Percentiles rank a stretch among this genome's conserved stretches.
Conservation (phyloP, 495 filamentous ascomycete species). For the Penicillium nucicola region DNA sequence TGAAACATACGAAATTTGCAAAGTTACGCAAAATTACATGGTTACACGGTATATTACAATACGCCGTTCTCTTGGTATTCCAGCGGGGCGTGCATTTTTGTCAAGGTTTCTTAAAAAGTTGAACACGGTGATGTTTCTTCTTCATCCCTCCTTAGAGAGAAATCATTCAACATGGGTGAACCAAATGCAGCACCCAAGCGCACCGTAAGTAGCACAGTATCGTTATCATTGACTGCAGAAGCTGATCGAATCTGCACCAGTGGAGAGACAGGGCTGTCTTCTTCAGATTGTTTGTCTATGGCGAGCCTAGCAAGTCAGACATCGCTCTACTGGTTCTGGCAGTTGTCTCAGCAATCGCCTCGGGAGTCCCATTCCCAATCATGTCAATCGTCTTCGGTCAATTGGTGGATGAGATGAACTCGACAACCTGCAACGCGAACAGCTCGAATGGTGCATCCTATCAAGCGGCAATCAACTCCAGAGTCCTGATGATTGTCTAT, state of each 20-base stretch:
- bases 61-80: too few species aligned
- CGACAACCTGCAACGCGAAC: constrained; percentile 39
- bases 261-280: not conserved
- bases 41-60: too few species aligned
- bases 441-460: constrained; percentile 20
- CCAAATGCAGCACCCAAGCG: not conserved
- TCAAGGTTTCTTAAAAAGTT: not conserved
- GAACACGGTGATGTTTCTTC: not conserved
- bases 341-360: constrained; percentile 50
- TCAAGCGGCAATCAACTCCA: constrained; percentile 46
- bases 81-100: too few species aligned
- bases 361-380: constrained; percentile 63
- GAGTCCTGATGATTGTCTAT: constrained; percentile 59
- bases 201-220: not conserved
- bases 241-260: not conserved
- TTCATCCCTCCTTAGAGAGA: not conserved
- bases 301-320: constrained; percentile 27
- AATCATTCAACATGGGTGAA: not conserved
- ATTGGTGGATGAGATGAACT: constrained; percentile 62
- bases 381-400: constrained; percentile 64
- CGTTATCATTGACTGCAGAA: not conserved
- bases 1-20: too few species aligned
- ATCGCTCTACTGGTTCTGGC: constrained; percentile 47
- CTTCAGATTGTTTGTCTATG: constrained; percentile 1
- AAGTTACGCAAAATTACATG: too few species aligned